These are phyloP conservation scores for Moesziomyces sp. DNA, from an alignment of 1,284 basidiomycete species.

Conservation along the genomic window DNA sequence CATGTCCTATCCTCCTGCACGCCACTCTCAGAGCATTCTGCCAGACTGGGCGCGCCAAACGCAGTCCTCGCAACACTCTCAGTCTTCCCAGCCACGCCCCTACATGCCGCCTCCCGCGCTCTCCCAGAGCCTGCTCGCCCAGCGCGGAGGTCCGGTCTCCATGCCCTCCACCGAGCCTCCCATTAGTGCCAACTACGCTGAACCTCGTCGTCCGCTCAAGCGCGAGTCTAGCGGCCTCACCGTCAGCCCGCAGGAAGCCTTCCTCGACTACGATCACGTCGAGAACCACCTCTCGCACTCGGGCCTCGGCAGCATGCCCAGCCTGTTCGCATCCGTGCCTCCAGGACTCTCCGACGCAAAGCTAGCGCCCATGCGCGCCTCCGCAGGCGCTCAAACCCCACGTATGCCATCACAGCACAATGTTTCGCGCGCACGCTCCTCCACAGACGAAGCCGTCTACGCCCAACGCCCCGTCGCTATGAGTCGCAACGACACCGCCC, in stretches of 20 bases:
- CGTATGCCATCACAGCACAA: slow-evolving; percentile 26
- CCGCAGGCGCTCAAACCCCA: slow-evolving; percentile 23
- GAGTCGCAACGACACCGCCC: slow-evolving; percentile 44
- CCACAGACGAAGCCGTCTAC: slow-evolving; percentile 20
- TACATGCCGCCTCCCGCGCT: slow-evolving; percentile 38
- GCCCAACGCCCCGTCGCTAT: slow-evolving; percentile 28
- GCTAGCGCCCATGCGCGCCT: background rate
- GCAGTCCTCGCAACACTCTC: slow-evolving; percentile 25
- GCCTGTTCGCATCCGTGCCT: slow-evolving; percentile 47
- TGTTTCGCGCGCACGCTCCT: slow-evolving; percentile 9
- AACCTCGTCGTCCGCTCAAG: slow-evolving; percentile 32
- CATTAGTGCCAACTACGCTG: slow-evolving; percentile 14
- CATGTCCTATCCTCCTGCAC: slow-evolving; percentile 38
- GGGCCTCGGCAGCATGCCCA: slow-evolving; percentile 41
- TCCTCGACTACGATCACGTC: slow-evolving; percentile 55
- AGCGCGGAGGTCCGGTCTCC: slow-evolving; percentile 40
- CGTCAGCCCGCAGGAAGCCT: slow-evolving; percentile 59
- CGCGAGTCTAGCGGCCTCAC: slow-evolving; percentile 59
- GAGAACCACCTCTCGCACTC: slow-evolving; percentile 49
- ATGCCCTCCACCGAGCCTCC: slow-evolving; percentile 29
- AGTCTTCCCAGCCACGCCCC: slow-evolving; percentile 15
- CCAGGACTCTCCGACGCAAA: slow-evolving; percentile 44
- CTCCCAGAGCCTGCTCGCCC: slow-evolving; percentile 38
- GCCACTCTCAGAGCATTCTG: slow-evolving; percentile 40
- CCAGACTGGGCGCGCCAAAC: slow-evolving; percentile 49